Base-by-base conservation (phyloP, 1,284 basidiomycete genomes). In the Cutaneotrichosporon spelunceum region DNA sequence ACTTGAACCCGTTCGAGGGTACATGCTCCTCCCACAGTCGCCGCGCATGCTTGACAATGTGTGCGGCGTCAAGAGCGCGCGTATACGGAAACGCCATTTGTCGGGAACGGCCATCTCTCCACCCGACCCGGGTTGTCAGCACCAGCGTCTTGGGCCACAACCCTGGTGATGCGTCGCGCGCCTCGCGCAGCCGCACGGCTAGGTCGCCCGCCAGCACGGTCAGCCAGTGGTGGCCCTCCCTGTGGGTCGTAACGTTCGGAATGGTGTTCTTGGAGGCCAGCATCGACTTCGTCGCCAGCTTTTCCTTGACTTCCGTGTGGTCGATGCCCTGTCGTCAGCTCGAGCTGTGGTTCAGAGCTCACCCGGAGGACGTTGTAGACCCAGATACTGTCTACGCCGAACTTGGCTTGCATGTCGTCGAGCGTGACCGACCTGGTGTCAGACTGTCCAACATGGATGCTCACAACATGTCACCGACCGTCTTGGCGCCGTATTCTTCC, bases 71-170 rank as follows among this genome's bases (percentile, higher is more conserved):
- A n/a, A 89, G 81, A 52, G 88, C 84, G 19, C 83, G 82, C 8
- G 84, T 83, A 74, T 89, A 94, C 0, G 92, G 91, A 71, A 96
- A 95, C 0, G 88, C 81, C 0, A 84, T 83, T 79, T 97, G 93
- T 67, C 89, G 88, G 4, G 57, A 66, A 63, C 87, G 89, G 85
- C 83, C 87, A 86, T 29, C 30, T 4, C 30, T 11, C 47, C 45
- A 34, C 6, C 47, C 47, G 1, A 27, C n/a, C 1, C 89, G 82
- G 30, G 85, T 84, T 65, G 87, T 85, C 23, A 98, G 80, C 10
- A 90, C 91, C 42, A 99, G 81, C 0, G 90, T 90, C 78, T 92
- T 97, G 0, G 95, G 95, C 93, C 94, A 98, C 21, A 97, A 75
- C 34, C 88, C 87, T 0, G 88, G 86, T 23, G 84, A 83, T 1